phyloP scores from a whole-genome alignment of 1,284 basidiomycete genomes.

The Ceratobasidium sp. region DNA sequence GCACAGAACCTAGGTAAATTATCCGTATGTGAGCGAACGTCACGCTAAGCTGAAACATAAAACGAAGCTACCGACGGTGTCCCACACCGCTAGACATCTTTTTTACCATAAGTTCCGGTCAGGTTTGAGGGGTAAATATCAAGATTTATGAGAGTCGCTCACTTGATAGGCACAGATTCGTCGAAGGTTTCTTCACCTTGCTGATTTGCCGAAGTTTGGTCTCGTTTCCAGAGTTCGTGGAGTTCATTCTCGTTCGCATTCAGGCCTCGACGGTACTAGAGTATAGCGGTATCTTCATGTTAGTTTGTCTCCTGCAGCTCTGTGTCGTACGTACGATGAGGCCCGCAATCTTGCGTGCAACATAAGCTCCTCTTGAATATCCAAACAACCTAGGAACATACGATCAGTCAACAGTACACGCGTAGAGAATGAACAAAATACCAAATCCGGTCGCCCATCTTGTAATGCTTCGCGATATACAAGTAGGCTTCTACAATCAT shows the following conservation, averaged over 20 bases:
- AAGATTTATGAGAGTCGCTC: too few relatives aligned
- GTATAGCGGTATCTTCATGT: background rate
- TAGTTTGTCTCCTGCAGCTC: too few relatives aligned
- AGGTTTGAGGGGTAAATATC: too few relatives aligned
- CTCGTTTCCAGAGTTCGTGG: background rate
- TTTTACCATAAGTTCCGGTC: too few relatives aligned
- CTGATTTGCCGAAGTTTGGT: background rate
- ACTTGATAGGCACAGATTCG: too few relatives aligned
- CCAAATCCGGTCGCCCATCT: conserved; percentile 3
- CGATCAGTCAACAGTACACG: too few relatives aligned
- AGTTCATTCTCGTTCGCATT: conserved; percentile 17
- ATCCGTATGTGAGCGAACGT: too few relatives aligned
- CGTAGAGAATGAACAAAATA: too few relatives aligned
- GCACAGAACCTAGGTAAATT: background rate
- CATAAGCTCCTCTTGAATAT: conserved; percentile 45
- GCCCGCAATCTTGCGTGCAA: conserved; percentile 44
- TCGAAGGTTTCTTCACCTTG: too few relatives aligned
- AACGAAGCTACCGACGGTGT: conserved; percentile 32
- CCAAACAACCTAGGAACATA: conserved; percentile 35
- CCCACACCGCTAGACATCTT: conserved; percentile 27
- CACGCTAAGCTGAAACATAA: too few relatives aligned
- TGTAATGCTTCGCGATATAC: conserved; percentile 9
- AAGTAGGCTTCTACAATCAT: conserved; percentile 5
- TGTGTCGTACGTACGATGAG: conserved; percentile 37
- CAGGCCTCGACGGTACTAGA: conserved; percentile 37